Conservation (phyloP, 768 basidiomycete species). For the Lactifluus rugatus region DNA sequence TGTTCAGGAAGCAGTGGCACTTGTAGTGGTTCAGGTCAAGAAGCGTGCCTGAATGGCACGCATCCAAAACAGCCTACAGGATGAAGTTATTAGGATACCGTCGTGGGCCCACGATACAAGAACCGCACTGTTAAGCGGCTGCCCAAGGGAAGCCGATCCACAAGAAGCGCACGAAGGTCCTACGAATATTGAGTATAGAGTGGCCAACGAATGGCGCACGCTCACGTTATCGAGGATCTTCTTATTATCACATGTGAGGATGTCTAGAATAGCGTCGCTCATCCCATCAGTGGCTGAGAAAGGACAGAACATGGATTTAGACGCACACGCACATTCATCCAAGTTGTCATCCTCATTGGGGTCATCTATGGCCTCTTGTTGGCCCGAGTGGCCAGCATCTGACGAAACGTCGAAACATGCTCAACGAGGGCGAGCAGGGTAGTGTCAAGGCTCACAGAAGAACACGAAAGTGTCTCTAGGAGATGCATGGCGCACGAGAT, state of each 20-base stretch:
- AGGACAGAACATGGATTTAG: background rate
- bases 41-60: slow-evolving; percentile 21
- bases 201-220: background rate
- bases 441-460: slow-evolving; percentile 9
- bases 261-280: background rate
- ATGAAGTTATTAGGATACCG: background rate
- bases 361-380: background rate
- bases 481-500: slow-evolving; percentile 10
- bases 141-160: slow-evolving; percentile 15
- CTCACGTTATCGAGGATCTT: slow-evolving; percentile 17
- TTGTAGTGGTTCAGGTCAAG: slow-evolving; percentile 19
- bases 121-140: slow-evolving; percentile 14
- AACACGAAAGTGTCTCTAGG: slow-evolving; percentile 18
- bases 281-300: background rate
- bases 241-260: slow-evolving; percentile 4
- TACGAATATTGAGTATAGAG: background rate
- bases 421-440: background rate
- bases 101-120: too few species aligned
- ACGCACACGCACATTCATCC: slow-evolving; percentile 8
- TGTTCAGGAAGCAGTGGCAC: slow-evolving; percentile 3
- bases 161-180: slow-evolving; percentile 16
- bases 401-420: background rate
- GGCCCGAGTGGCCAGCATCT: slow-evolving; percentile 11
- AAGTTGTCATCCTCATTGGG: background rate
- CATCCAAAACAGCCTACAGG: slow-evolving; percentile 19